Evolutionary conservation across 202 grass and related monocot genomes (phyloP), one percentile per base, ranked within the genome.

Genomic region (Panicum hallii): DNA sequence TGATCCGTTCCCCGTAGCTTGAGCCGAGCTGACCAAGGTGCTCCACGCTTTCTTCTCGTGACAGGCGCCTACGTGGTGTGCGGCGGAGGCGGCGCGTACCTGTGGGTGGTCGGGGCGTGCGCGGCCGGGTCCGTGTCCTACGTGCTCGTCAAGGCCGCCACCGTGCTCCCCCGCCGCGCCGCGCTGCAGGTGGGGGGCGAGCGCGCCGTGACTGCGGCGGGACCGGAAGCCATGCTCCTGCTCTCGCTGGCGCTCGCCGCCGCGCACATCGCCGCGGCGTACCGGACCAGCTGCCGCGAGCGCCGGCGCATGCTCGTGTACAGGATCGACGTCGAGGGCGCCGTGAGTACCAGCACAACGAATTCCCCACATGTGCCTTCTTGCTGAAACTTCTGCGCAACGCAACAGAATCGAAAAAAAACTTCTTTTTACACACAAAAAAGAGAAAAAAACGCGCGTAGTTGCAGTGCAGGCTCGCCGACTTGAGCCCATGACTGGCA

Each of bases 281-380:
- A 99, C 71, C 86, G 97, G 74, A 90, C 97, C 64, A 99, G 93
- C 81, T 99, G 93, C 88, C 79, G 93, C 76, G 93, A 96, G 88
- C 93, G 97, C 44, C 81, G 93, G 23, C 94, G 94, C 34, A 43
- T 94, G 83, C 88, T 99, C 76, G 90, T 99, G 5, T 94, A 96
- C 75, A 85, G 84, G 78, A 94, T 96, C 88, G 97, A 99, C 83
- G 88, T 92, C 19, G 97, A 99, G 52, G 93, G 72, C 72, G 50
- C 97, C 4, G 97, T 99, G 65, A 84, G 87, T 87, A 38, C 63
- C 23, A 30, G 1, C 23, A 5, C 22, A 38, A 50, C 30, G 17
- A 12, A 34, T 36, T 17, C n/a, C n/a, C 42, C 17, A 12, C 12
- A 20, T 20, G 75, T 13, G 1, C 20, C 60, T 30, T 45, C 23